Base-by-base conservation (phyloP, 306 rosid genomes). In the Vicia villosa region DNA sequence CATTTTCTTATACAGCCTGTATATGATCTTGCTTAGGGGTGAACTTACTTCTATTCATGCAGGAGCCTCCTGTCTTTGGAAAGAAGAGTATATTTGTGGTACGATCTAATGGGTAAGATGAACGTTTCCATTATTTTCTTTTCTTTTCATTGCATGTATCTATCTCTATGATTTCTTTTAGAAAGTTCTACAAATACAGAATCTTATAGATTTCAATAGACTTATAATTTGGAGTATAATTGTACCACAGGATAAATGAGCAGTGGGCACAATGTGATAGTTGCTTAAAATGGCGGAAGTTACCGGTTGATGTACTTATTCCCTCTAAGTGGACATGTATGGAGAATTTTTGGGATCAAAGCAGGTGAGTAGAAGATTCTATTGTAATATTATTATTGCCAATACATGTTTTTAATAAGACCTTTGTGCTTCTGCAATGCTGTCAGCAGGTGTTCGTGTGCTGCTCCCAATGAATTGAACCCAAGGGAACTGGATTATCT, bases 11-110 rank as follows among this genome's bases (percentile, higher is more conserved):
- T 22, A 6, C 61, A 36, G 16, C 67, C 20, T 30, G 68, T 46
- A 45, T 50, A 43, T 28, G 74, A 71, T 59, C 32, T 60, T 74
- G 4, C 66, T 45, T 4, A 38, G 59, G 58, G 21, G 47, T 38
- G 65, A 57, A 66, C 77, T 78, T 55, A 17, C 43, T n/a, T 81
- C 46, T 71, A 56, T 67, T 83, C 70, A 37, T 66, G 71, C 87
- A 94, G 99, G 99, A 94, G 60, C 96, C 99, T 76, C 99, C 99
- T 30, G 87, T 94, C 63, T 94, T 94, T 69, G 97, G 99, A 68
- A 94, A 94, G 84, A 91, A 84, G 74, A 88, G 96, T 88, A 89
- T 94, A 72, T 94, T 88, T 46, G 81, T 86, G 42, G 84, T 72
- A 70, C 89, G 95, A 64, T 74, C 92, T 58, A 83, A 76, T 59